Percentiles rank a stretch among this genome's conserved stretches.
phyloP scores from a whole-genome alignment of 2,329 filamentous ascomycete genomes.

The Lasiodiplodia citricola region DNA sequence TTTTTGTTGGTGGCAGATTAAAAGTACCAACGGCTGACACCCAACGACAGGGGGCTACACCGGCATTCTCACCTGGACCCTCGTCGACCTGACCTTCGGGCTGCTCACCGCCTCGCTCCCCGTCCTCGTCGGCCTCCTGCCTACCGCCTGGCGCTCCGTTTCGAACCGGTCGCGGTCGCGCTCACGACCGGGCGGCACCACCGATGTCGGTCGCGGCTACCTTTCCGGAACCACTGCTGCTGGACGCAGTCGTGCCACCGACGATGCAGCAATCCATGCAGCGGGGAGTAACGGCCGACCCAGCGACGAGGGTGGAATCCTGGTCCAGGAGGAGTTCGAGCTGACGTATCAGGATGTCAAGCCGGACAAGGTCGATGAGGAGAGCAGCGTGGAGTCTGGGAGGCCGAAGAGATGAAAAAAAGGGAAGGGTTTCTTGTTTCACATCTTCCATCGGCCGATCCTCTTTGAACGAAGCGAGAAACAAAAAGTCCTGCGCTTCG shows the following conservation, averaged over 20 bases:
- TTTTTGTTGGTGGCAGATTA: too few species aligned
- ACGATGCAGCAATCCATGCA: neutral
- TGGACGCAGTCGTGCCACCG: neutral
- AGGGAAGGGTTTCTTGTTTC: neutral
- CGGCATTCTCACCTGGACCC: slow-evolving; percentile 20
- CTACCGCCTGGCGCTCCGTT: slow-evolving; percentile 10
- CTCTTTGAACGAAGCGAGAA: neutral
- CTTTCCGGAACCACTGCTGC: neutral
- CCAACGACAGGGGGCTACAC: slow-evolving; percentile 13
- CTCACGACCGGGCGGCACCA: neutral
- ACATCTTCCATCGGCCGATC: neutral
- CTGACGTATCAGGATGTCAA: slow-evolving; percentile 1
- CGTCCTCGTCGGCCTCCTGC: slow-evolving; percentile 18
- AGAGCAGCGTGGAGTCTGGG: neutral
- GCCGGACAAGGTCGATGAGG: neutral
- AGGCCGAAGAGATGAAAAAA: neutral
- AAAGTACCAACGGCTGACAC: neutral
- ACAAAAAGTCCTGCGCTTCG: neutral
- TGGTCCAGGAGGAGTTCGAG: slow-evolving; percentile 16
- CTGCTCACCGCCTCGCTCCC: slow-evolving; percentile 19
- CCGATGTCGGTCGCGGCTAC: neutral
- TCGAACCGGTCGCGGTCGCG: neutral
- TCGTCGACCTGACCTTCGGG: slow-evolving; percentile 21
- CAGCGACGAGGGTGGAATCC: neutral
- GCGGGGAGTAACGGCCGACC: neutral